Conservation (phyloP, 441 rosid species). For the Adansonia grandidieri region DNA sequence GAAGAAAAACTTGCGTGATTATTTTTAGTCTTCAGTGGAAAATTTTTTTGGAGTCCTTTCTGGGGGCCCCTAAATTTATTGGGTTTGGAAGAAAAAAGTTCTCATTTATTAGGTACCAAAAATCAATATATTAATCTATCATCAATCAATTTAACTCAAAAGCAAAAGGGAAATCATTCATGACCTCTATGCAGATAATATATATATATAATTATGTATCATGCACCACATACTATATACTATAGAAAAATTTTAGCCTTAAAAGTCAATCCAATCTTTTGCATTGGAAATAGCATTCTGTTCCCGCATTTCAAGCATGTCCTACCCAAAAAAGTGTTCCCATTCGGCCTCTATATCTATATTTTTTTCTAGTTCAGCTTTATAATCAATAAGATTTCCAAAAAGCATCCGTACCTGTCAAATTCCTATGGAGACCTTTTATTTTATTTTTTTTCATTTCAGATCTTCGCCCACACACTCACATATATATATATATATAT, state of each 20-base stretch:
- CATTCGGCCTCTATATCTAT: neutral
- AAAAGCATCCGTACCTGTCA: slow-evolving; percentile 11
- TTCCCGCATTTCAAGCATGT: slow-evolving; percentile 42
- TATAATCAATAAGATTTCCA: slow-evolving; percentile 13
- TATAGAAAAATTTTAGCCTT: neutral
- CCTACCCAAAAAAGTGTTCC: neutral
- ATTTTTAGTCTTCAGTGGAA: slow-evolving; percentile 26
- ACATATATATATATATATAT: too few species aligned
- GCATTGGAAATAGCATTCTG: slow-evolving; percentile 20
- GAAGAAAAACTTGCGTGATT: slow-evolving; percentile 25
- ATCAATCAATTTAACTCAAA: slow-evolving; percentile 21
- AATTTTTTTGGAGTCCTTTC: slow-evolving; percentile 25
- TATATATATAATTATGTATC: neutral
- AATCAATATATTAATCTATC: neutral
- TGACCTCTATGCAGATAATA: slow-evolving; percentile 1
- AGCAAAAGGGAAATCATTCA: slow-evolving; percentile 31
- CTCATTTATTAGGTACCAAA: neutral
- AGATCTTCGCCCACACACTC: too few species aligned
- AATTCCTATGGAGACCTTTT: neutral
- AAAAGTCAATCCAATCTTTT: slow-evolving; percentile 37
- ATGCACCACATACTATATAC: neutral
- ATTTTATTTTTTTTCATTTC: neutral
- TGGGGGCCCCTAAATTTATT: slow-evolving; percentile 16
- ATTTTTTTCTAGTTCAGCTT: neutral
- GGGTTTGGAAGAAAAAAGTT: neutral